Evolutionary conservation across 176 grass and related monocot genomes (phyloP).

Genomic region (Aegilops bicornis): DNA sequence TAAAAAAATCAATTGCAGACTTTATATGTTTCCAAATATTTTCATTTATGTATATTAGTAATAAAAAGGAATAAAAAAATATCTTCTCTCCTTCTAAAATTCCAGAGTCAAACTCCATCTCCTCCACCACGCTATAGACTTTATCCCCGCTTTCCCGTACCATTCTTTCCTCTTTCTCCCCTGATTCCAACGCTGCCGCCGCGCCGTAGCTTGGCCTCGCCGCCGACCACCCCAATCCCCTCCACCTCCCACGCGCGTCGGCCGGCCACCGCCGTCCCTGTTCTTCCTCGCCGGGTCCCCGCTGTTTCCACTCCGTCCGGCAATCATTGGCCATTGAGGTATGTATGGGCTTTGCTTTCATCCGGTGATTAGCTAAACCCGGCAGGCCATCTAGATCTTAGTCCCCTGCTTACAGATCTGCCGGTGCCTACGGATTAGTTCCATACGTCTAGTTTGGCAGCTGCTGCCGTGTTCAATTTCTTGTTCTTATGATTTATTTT

Average conservation of each 20-base stretch:
- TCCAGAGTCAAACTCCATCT: not conserved
- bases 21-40: not conserved
- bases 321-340: conserved; percentile 17
- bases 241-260: not conserved
- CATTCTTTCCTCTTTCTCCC: conserved; percentile 11
- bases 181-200: not conserved
- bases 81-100: not conserved
- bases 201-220: not conserved
- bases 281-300: not conserved
- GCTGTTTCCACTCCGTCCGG: not conserved
- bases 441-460: not conserved
- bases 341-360: not conserved
- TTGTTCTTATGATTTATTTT: conserved; percentile 20
- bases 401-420: not conserved
- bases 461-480: not conserved
- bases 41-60: no score
- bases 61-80: not conserved
- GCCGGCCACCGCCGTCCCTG: not conserved
- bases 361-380: not conserved
- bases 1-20: not conserved
- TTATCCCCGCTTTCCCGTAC: not conserved
- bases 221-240: not conserved
- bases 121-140: not conserved
- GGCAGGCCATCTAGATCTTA: not conserved
- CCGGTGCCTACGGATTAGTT: not conserved